Evolutionary conservation across 163 green algal genomes (phyloP).

Genomic region (Scenedesmus sp.): DNA sequence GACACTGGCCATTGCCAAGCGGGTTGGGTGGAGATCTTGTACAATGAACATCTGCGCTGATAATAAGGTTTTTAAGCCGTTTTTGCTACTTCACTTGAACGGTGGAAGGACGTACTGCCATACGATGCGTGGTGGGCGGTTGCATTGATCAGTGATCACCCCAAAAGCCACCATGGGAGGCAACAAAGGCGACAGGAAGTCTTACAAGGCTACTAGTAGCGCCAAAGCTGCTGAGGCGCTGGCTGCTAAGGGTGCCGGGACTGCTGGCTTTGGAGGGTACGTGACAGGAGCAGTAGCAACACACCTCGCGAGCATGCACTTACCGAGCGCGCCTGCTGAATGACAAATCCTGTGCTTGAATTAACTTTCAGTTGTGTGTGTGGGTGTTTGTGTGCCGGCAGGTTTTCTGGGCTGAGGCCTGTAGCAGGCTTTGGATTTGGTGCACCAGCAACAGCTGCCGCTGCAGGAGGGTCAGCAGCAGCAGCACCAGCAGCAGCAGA

Average conservation of each 20-base stretch:
- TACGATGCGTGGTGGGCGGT: conserved; percentile 10
- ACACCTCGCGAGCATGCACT: background rate
- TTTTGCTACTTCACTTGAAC: background rate
- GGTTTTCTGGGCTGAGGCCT: conserved; percentile 38
- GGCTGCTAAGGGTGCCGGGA: conserved; percentile 5
- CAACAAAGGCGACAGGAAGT: conserved; percentile 44
- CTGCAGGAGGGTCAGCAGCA: background rate
- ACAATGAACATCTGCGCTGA: too few species aligned
- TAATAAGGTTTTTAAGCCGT: background rate
- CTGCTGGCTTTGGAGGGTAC: conserved; percentile 52
- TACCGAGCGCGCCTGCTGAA: background rate
- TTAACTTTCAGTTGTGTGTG: background rate
- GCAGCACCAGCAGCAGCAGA: conserved; percentile 21
- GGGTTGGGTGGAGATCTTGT: background rate
- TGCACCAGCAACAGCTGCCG: conserved; percentile 21
- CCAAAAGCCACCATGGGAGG: conserved; percentile 37
- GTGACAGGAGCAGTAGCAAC: background rate
- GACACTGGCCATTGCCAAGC: background rate
- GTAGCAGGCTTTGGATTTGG: conserved; percentile 55
- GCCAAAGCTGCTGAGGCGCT: conserved; percentile 52
- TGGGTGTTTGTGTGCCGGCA: background rate
- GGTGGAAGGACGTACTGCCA: background rate
- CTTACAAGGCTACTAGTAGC: conserved; percentile 46
- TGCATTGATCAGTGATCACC: background rate
- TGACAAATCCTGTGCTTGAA: background rate